Evolutionary conservation across 495 filamentous ascomycete genomes (phyloP), one percentile per base, ranked within the genome.

Genomic region (Penicillium dipodomyicola): DNA sequence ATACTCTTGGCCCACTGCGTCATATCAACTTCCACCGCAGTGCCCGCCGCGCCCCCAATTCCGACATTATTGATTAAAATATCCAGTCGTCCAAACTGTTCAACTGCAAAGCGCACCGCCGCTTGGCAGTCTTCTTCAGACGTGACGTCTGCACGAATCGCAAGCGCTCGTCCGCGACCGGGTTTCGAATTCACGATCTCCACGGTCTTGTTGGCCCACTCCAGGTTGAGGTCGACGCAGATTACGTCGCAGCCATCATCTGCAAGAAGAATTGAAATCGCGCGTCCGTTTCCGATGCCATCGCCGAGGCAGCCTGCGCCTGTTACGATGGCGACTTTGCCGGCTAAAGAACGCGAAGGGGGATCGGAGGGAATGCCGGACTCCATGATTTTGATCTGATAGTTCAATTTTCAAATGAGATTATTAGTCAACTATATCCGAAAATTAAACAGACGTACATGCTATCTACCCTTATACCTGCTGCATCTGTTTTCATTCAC

Each of bases 41-140:
- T 81, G 0, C 83, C 83, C 5, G 62, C 54, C 1, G 81, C 76
- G 0, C 83, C 83, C 10, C 70, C 69, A 30, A 84, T 69, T 0
- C 84, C 84, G 12, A 86, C 83, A 47, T 80, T 79, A 60, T 85
- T 84, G 19, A 84, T 63, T 2, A 83, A 64, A 44, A 85, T 83
- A 57, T 85, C 83, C 2, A 85, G 54, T 5, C 79, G 65, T 0
- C 78, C 77, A 37, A 77, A 84, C 0, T 55, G 43, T 5, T 67
- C 49, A 5, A 80, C 25, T 0, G 82, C 76, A 0, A 52, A 33
- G 0, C 71, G 49, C 0, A 83, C 76, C 17, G 72, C 62, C 9
- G 47, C 33, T 49, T 74, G 29, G 42, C 82, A 85, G 58, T 82
- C 79, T 3, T 35, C 42, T n/a, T 69, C 69, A 6, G 61, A 67